Evolutionary conservation across 495 filamentous ascomycete genomes (phyloP).

Genomic region (Cladorrhinum samala): DNA sequence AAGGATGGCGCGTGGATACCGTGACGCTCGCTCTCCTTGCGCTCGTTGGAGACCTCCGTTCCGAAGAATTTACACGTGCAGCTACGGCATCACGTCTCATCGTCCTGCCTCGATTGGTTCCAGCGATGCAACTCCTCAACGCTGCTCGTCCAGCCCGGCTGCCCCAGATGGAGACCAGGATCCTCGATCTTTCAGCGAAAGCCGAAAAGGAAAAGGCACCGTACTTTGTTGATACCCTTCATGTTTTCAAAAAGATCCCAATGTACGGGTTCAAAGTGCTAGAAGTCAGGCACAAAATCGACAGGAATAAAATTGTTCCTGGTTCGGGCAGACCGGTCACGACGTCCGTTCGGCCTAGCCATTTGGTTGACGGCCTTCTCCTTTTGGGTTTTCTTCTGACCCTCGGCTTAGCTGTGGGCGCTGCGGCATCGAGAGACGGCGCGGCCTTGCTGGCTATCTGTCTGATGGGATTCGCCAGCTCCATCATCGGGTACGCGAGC

Average conservation of each 20-base stretch:
- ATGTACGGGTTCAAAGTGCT: neutral
- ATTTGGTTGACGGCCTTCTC: neutral
- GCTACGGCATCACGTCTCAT: neutral
- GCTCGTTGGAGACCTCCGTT: neutral
- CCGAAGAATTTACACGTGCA: neutral
- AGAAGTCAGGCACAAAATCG: neutral
- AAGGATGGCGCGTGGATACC: neutral
- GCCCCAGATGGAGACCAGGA: neutral
- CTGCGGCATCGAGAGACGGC: neutral
- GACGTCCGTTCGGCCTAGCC: neutral
- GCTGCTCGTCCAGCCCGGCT: neutral
- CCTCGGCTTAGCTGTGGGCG: neutral
- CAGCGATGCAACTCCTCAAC: slow-evolving; percentile 1
- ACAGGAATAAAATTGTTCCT: no score
- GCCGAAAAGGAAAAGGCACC: neutral
- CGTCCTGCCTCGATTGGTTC: neutral
- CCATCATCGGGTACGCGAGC: neutral
- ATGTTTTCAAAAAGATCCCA: neutral
- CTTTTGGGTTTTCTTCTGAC: neutral
- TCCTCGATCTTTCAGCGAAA: neutral
- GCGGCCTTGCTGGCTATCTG: neutral
- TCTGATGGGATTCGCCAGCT: neutral
- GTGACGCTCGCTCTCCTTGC: neutral
- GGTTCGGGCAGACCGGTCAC: neutral
- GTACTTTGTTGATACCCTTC: neutral